Evolutionary conservation across 1,284 basidiomycete genomes (phyloP).

Genomic region (Naganishia liquefaciens): DNA sequence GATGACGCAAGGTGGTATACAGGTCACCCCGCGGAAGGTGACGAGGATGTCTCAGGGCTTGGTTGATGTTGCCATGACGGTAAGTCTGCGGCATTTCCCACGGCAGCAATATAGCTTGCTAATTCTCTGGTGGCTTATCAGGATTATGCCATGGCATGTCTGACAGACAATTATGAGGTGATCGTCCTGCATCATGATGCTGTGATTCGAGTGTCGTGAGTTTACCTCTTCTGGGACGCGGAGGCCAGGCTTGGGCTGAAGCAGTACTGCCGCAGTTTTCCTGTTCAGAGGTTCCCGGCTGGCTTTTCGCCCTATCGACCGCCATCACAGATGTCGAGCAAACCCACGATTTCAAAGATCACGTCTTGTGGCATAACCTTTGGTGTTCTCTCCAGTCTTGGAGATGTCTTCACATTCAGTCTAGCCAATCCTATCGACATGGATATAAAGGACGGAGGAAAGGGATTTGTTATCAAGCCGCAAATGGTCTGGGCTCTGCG

Average conservation of each 20-base stretch:
- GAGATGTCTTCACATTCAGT: constrained; percentile 87
- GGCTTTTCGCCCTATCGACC: constrained; percentile 76
- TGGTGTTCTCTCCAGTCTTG: constrained; percentile 79
- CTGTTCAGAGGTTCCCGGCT: constrained; percentile 67
- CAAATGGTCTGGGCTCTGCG: constrained; percentile 89
- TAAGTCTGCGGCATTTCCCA: constrained; percentile 50
- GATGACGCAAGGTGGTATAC: constrained; percentile 66
- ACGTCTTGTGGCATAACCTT: constrained; percentile 78
- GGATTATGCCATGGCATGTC: constrained; percentile 81
- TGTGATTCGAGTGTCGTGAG: constrained; percentile 71
- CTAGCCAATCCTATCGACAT: constrained; percentile 56
- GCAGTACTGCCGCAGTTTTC: constrained; percentile 59
- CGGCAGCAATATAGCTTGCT: constrained; percentile 8
- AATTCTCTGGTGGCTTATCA: constrained; percentile 33
- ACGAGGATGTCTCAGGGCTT: constrained; percentile 74
- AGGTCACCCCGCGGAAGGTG: constrained; percentile 78
- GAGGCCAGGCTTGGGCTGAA: constrained; percentile 12
- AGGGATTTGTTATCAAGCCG: constrained; percentile 64
- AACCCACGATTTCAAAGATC: constrained; percentile 76
- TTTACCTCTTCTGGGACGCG: constrained; percentile 33
- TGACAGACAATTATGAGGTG: constrained; percentile 74
- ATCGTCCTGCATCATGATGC: constrained; percentile 78
- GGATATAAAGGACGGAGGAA: constrained; percentile 45
- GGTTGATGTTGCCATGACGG: constrained; percentile 68
- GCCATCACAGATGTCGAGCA: constrained; percentile 66